phyloP scores from a whole-genome alignment of 2,329 filamentous ascomycete genomes.

The Aspergillus fructus region DNA sequence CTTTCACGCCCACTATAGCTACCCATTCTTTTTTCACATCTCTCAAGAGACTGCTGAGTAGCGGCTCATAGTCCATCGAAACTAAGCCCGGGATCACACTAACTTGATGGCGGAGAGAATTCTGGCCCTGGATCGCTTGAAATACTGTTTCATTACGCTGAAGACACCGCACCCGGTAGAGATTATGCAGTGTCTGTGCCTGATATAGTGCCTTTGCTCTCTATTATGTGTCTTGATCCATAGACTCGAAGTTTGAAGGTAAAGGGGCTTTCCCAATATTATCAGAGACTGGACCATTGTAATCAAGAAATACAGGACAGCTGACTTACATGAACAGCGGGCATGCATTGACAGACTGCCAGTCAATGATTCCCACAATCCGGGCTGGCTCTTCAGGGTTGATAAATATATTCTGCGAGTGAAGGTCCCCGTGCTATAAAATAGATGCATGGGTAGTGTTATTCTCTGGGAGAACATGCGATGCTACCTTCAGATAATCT shows the following conservation, averaged over 20 bases:
- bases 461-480: slow-evolving; percentile 16
- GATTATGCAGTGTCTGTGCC: too few species aligned
- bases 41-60: slow-evolving; percentile 17
- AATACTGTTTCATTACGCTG: slow-evolving; percentile 19
- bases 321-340: slow-evolving; percentile 23
- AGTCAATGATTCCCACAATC: slow-evolving; percentile 26
- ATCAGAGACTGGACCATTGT: slow-evolving; percentile 22
- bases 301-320: slow-evolving; percentile 23
- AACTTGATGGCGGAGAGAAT: slow-evolving; percentile 22
- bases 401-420: slow-evolving; percentile 23
- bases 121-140: slow-evolving; percentile 20
- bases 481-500: slow-evolving; percentile 17
- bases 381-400: slow-evolving; percentile 16
- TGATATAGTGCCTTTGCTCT: too few species aligned
- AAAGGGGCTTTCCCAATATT: slow-evolving; percentile 14
- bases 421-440: slow-evolving; percentile 20
- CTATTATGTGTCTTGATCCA: slow-evolving; percentile 20
- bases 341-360: slow-evolving; percentile 20
- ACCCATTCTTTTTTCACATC: slow-evolving; percentile 23
- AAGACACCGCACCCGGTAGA: slow-evolving; percentile 21
- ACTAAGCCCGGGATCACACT: slow-evolving; percentile 22
- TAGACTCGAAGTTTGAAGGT: slow-evolving; percentile 20
- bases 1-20: slow-evolving; percentile 13
- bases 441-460: slow-evolving; percentile 12
- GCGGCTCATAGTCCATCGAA: slow-evolving; percentile 24